A percentile compares a stretch with the other conserved stretches of the same genome.
phyloP scores from a whole-genome alignment of 495 filamentous ascomycete species.

The Aspergillus leporis region DNA sequence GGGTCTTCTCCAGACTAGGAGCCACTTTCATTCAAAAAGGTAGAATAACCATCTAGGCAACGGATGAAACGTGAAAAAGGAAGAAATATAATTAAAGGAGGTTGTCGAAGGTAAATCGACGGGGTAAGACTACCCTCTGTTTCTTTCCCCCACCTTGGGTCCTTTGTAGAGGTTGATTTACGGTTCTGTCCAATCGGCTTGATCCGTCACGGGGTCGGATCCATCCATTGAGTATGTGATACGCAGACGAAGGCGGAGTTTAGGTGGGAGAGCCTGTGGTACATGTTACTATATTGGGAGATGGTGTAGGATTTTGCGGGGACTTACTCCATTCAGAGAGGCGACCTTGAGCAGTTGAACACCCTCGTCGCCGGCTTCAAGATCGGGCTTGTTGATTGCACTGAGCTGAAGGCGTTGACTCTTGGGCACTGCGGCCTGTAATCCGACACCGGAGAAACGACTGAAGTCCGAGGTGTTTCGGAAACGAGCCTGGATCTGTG shows the following conservation, averaged over 20 bases:
- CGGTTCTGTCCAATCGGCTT: constrained; percentile 95
- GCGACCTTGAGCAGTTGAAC: constrained; percentile 84
- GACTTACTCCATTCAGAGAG: constrained; percentile 82
- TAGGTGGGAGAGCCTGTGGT: constrained; percentile 60
- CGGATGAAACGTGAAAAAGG: background rate
- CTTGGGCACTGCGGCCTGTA: constrained; percentile 96
- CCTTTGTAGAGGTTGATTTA: constrained; percentile 13
- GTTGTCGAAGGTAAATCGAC: background rate
- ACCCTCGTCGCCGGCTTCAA: constrained; percentile 77
- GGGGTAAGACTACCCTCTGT: background rate
- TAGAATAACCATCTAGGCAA: constrained; percentile 5
- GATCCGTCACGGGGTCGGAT: constrained; percentile 73
- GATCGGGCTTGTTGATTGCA: constrained; percentile 76
- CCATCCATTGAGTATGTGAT: constrained; percentile 74
- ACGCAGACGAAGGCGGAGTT: constrained; percentile 80
- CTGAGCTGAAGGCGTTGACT: constrained; percentile 88
- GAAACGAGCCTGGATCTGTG: constrained; percentile 81
- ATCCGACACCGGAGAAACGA: constrained; percentile 65
- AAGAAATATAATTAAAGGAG: constrained; percentile 3
- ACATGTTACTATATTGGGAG: constrained; percentile 23
- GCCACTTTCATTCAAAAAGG: constrained; percentile 4
- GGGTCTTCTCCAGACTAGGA: background rate
- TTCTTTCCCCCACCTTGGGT: background rate
- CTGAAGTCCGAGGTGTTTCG: constrained; percentile 67
- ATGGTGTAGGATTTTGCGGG: constrained; percentile 3